Evolutionary conservation across 2,329 filamentous ascomycete species (phyloP), one percentile per base, ranked within the genome.

Genomic region (Rosellinia necatrix): DNA sequence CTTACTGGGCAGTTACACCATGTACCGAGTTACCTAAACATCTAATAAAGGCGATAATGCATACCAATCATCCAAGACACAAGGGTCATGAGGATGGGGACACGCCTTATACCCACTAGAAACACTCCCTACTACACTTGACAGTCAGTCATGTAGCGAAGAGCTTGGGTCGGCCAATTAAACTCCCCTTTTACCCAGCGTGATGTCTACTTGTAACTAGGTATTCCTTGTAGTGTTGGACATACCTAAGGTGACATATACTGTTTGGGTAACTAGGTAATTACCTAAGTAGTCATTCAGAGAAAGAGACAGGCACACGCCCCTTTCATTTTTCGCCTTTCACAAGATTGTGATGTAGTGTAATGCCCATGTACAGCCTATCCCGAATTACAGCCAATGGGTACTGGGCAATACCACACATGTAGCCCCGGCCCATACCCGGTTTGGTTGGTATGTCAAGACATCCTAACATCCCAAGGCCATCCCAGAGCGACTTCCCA

Each of bases 121-220:
- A 13, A 44, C 15, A 60, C 58, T 19, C 57, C 49, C 21, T 17
- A 27, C 24, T 35, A 37, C 37, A 48, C 38, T 15, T 12, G 42
- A 29, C 25, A 15, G 25, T 48, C 22, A 41, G 25, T 13, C 35
- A 46, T 35, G 53, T 41, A 50, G n/a, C 4, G 22, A 34, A 44
- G 22, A 49, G 6, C 17, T 7, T 32, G 15, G 6, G 10, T 30
- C 15, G 19, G 15, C 59, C 59, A 62, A 62, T 62, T 48, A 62
- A 8, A 43, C 7, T 32, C 21, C 25, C 9, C 8, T 17, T 5
- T 49, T 5, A 43, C 48, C 37, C 53, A 60, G 59, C 59, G 59
- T 62, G 59, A 62, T 58, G 25, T 47, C 51, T 48, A 38, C n/a
- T n/a, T n/a, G n/a, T n/a, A n/a, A n/a, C n/a, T n/a, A n/a, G n/a